These are phyloP conservation scores for Porpolomopsis calyptriformis DNA, from an alignment of 768 basidiomycete genomes.

Conservation along the genomic window DNA sequence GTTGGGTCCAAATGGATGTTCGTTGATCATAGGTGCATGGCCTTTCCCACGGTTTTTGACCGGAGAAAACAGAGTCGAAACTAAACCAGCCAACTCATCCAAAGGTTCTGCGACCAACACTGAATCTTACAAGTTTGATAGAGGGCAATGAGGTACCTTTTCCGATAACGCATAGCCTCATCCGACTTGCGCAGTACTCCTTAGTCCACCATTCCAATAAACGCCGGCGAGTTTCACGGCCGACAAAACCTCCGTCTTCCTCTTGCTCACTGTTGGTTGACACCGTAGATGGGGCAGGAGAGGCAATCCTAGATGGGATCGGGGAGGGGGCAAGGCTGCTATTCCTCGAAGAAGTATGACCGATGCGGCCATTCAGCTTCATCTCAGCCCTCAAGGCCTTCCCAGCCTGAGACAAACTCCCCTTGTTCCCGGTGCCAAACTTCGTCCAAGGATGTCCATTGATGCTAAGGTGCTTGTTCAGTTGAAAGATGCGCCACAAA, in stretches of 20 bases:
- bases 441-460: conserved; percentile 80
- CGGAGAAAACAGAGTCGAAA: conserved; percentile 59
- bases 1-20: conserved; percentile 67
- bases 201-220: conserved; percentile 77
- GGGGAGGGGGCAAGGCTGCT: conserved; percentile 33
- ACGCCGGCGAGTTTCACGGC: conserved; percentile 69
- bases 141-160: conserved; percentile 40
- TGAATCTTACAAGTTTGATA: conserved; percentile 1
- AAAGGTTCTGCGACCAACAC: conserved; percentile 45
- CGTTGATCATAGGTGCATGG: conserved; percentile 49
- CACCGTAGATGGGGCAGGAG: conserved; percentile 47
- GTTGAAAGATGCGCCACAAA: conserved; percentile 88
- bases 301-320: conserved; percentile 42
- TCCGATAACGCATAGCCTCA: conserved; percentile 72
- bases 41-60: conserved; percentile 53
- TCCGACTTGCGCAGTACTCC: conserved; percentile 75
- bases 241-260: conserved; percentile 66
- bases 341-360: conserved; percentile 17
- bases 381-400: conserved; percentile 43
- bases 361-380: conserved; percentile 22
- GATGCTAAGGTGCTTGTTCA: conserved; percentile 79
- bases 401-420: conserved; percentile 58
- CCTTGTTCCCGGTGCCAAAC: conserved; percentile 81
- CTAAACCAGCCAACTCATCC: conserved; percentile 56
- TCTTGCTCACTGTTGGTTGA: conserved; percentile 50